phyloP scores from a whole-genome alignment of 2,329 filamentous ascomycete species.

The Tolypocladium endophyticum region DNA sequence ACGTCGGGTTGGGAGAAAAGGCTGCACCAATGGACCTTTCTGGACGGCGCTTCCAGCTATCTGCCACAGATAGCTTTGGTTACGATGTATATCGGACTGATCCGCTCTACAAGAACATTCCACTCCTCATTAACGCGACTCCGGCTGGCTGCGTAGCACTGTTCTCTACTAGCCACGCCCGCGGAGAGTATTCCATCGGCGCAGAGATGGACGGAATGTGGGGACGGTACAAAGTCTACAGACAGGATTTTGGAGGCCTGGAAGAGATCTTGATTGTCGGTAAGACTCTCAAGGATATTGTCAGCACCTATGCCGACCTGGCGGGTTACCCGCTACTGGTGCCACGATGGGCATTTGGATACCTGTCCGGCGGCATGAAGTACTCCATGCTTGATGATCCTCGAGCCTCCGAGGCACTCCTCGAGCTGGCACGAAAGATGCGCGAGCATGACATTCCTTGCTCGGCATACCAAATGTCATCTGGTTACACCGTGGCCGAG shows the following conservation, averaged over 20 bases:
- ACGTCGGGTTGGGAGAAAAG: conserved; percentile 64
- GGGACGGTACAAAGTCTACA: neutral
- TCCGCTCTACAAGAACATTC: neutral
- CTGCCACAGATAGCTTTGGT: conserved; percentile 13
- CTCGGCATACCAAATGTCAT: neutral
- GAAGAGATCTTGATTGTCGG: neutral
- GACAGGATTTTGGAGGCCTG: neutral
- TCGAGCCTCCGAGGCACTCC: neutral
- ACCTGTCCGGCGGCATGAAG: neutral
- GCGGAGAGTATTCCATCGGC: neutral
- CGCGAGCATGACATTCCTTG: neutral
- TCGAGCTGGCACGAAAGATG: neutral
- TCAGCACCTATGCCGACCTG: neutral
- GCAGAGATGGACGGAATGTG: neutral
- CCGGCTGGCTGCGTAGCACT: neutral
- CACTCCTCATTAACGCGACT: neutral
- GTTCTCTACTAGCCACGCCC: neutral
- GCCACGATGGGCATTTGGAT: neutral
- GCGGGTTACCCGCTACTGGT: neutral
- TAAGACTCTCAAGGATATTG: neutral
- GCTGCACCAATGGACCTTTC: conserved; percentile 62
- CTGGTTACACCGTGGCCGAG: neutral
- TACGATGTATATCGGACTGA: neutral
- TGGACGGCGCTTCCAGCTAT: conserved; percentile 54
- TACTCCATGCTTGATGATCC: neutral